Evolutionary conservation across 257 asterid species (phyloP).

Genomic region (Nicotiana benthamiana): DNA sequence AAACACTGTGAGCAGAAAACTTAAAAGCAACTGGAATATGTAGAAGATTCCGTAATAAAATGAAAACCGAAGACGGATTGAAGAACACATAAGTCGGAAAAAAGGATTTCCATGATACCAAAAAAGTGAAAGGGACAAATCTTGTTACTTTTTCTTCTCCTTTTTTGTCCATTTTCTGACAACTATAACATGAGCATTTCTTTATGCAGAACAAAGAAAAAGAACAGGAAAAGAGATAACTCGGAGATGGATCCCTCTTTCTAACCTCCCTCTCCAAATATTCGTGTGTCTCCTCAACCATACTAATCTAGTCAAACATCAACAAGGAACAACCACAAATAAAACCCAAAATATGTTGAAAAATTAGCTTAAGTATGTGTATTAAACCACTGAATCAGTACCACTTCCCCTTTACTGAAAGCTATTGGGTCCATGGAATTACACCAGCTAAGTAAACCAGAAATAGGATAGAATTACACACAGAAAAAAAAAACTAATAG

Average conservation of each 20-base stretch:
- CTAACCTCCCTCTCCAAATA: neutral
- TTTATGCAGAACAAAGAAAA: neutral
- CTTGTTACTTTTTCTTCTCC: neutral
- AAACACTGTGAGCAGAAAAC: slow-evolving; percentile 5
- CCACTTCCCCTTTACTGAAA: neutral
- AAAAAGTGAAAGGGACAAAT: neutral
- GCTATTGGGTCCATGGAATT: neutral
- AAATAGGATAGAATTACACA: neutral
- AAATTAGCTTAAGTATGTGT: neutral
- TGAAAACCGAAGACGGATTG: neutral
- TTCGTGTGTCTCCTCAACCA: neutral
- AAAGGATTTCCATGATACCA: neutral
- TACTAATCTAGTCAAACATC: neutral
- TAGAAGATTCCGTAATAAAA: neutral
- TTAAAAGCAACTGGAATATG: neutral
- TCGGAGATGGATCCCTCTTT: neutral
- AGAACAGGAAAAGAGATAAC: neutral
- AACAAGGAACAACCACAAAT: neutral
- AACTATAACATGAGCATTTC: neutral
- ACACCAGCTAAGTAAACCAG: neutral
- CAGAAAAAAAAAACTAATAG: too few relatives aligned
- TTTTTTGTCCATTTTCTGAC: neutral
- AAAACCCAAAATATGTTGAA: neutral
- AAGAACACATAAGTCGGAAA: neutral
- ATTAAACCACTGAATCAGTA: neutral